Percentiles rank a stretch among this genome's conserved stretches.
phyloP scores from a whole-genome alignment of 192 early-diverging fungal species.

The Linnemannia schmuckeri region DNA sequence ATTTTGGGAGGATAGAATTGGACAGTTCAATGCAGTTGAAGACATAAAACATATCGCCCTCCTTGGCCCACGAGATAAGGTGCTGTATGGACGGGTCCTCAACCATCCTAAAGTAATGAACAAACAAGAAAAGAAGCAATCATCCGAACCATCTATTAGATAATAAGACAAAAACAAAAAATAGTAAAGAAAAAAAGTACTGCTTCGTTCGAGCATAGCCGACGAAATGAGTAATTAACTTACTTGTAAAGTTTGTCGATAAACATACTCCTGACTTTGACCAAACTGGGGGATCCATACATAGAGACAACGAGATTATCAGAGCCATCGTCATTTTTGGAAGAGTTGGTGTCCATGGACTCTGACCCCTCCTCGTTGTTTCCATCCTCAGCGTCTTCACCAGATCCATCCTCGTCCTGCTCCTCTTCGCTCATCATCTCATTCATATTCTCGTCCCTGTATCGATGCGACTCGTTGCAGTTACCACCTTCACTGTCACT shows the following conservation, averaged over 20 bases:
- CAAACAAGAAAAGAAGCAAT: not conserved
- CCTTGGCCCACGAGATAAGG: conserved; percentile 82
- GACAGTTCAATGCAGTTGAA: conserved; percentile 89
- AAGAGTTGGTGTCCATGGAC: conserved; percentile 43
- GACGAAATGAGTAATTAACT: not conserved
- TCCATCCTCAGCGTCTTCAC: conserved; percentile 35
- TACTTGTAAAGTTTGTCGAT: conserved; percentile 57
- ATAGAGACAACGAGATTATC: conserved; percentile 42
- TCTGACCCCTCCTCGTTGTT: conserved; percentile 36
- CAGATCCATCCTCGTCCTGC: conserved; percentile 45
- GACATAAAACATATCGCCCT: conserved; percentile 90
- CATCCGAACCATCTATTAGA: not conserved
- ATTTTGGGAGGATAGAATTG: conserved; percentile 81
- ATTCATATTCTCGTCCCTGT: conserved; percentile 23
- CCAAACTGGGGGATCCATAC: conserved; percentile 52
- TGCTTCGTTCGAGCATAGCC: not conserved
- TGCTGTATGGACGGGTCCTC: conserved; percentile 75
- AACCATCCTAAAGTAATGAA: conserved; percentile 68
- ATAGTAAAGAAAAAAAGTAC: not conserved
- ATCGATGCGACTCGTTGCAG: not conserved
- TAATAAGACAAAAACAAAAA: not conserved
- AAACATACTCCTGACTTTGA: conserved; percentile 57
- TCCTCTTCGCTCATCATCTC: conserved; percentile 37
- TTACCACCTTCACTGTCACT: conserved; percentile 3
- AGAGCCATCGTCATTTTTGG: conserved; percentile 45